Evolutionary conservation across 2,329 filamentous ascomycete species (phyloP).

Genomic region (Colletotrichum godetiae): DNA sequence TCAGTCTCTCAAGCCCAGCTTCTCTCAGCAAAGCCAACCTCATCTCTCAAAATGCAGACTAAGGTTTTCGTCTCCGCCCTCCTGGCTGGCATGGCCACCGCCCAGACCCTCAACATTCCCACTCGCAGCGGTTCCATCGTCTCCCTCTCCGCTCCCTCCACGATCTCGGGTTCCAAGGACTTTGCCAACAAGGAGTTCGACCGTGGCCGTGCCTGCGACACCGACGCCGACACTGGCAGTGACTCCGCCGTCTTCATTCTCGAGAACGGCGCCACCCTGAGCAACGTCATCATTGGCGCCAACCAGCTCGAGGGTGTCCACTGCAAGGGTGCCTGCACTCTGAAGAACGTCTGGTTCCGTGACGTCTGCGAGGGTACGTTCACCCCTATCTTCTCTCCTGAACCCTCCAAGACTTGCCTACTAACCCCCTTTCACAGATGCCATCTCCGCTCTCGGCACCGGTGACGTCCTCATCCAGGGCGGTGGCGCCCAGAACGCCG

Average conservation of each 20-base stretch:
- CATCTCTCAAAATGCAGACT: conserved; percentile 22
- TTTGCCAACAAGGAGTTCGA: conserved; percentile 39
- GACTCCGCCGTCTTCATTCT: conserved; percentile 62
- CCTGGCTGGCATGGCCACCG: conserved; percentile 31
- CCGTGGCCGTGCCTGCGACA: conserved; percentile 37
- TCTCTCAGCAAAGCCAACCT: background rate
- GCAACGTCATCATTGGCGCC: conserved; percentile 65
- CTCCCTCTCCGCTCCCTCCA: conserved; percentile 36
- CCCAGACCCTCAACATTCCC: conserved; percentile 40
- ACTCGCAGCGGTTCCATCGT: conserved; percentile 39
- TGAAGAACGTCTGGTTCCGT: conserved; percentile 52
- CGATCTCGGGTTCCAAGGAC: conserved; percentile 37
- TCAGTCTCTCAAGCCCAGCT: background rate
- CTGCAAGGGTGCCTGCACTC: conserved; percentile 57
- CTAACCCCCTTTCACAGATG: background rate
- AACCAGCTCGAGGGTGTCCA: conserved; percentile 63
- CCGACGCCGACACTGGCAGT: conserved; percentile 37
- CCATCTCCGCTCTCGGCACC: conserved; percentile 31
- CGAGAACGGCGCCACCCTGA: conserved; percentile 59
- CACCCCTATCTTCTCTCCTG: rapidly evolving
- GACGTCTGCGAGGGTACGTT: conserved; percentile 50
- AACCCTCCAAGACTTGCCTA: background rate
- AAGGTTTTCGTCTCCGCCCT: conserved; percentile 28
- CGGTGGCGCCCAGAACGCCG: conserved; percentile 46
- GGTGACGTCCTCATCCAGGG: conserved; percentile 41